Base-by-base conservation (phyloP, 192 early-diverging fungal species). In the Backusella tarrabulga region DNA sequence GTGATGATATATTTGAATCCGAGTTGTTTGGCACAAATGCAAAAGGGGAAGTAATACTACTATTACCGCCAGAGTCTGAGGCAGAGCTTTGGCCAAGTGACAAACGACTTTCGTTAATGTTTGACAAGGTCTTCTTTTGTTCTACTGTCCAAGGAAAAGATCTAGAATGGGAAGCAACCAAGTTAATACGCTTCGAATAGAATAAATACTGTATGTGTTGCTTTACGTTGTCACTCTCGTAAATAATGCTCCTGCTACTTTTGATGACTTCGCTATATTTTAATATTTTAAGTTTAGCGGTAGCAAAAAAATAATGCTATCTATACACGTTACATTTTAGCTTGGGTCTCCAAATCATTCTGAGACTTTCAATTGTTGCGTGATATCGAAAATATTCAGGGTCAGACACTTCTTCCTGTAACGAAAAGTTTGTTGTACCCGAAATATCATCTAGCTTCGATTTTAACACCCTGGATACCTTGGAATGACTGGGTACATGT, bases 361-460 rank as follows among this genome's bases (percentile, higher is more conserved):
- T 78, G 8, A 88, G 71, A 11, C 81, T 81, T 1, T 88, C 87
- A 26, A 83, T 77, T 19, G 78, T 73, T 50, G 83, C 82, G 36
- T 86, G 78, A 19, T 81, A 78, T 32, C 80, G 80, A 73, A 88
- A 88, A 29, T 80, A 75, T 26, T 88, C 87, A 50, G 84, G 82
- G 66, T 88, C 83, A 17, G 76, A 83, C 1, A 73, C 81, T 67
- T 85, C 87, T 52, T 77, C 78, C 12, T 68, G 35, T 41, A 73
- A 36, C 12, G 81, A 78, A 4, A 36, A 63, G 11, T 79, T 77
- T 50, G 36, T 67, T 32, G 52, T 63, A 76, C 86, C 87, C 7
- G 87, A 88, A 36, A 88, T 79, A 78, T 88, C 87, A 26, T 88
- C 87, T 11, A 88, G 75, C 46, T 84, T 88, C 17, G 81, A 85